Evolutionary conservation across 2,329 filamentous ascomycete species (phyloP).

Genomic region (Clonostachys solani): DNA sequence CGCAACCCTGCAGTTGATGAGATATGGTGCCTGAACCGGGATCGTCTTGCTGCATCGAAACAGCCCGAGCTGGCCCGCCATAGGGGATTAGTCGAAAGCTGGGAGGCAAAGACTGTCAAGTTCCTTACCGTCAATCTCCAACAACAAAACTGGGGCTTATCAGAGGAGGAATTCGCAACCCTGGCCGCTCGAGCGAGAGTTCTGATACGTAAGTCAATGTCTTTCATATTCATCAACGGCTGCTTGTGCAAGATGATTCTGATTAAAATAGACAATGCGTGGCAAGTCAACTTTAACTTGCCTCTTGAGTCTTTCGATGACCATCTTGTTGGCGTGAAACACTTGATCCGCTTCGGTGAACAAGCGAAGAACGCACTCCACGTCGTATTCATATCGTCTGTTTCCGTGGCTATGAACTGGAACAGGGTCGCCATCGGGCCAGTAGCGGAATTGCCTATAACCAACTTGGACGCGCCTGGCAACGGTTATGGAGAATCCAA

Average conservation of each 20-base stretch:
- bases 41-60: neutral
- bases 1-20: constrained; percentile 3
- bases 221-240: neutral
- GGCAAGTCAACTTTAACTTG: constrained; percentile 5
- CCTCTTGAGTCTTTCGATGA: constrained; percentile 17
- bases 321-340: constrained; percentile 43
- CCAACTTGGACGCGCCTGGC: constrained; percentile 7
- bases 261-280: constrained; percentile 1
- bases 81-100: neutral
- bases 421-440: neutral
- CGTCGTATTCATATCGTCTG: constrained; percentile 37
- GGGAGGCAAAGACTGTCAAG: constrained; percentile 2
- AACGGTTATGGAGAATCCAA: constrained; percentile 39
- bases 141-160: neutral
- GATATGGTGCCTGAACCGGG: constrained; percentile 18
- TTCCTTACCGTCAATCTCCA: constrained; percentile 3
- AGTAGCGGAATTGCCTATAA: neutral
- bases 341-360: constrained; percentile 36
- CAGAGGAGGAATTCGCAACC: constrained; percentile 1
- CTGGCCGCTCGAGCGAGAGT: constrained; percentile 1
- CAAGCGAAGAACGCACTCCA: constrained; percentile 24
- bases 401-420: constrained; percentile 20
- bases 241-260: neutral
- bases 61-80: neutral
- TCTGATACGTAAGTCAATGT: constrained; percentile 5